Base-by-base conservation (phyloP, 1,139 yeast genomes). In the Lizanozyma gosingica region DNA sequence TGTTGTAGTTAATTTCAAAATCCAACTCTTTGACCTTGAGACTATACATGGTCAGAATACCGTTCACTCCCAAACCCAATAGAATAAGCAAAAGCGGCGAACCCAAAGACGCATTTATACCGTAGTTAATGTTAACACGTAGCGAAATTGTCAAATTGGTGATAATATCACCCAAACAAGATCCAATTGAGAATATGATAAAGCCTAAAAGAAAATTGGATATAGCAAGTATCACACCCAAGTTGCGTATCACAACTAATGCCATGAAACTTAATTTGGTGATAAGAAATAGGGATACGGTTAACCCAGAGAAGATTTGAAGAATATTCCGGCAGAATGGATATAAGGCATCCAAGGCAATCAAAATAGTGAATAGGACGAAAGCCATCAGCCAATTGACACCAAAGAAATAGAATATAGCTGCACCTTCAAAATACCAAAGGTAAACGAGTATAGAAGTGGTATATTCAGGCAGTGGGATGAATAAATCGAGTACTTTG, bases 171-270 rank as follows among this genome's bases (percentile, higher is more conserved):
- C 65, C 67, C 33, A 67, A 53, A 3, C 71, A 65, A 42, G 67
- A 68, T 41, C 66, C 60, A 35, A 67, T 50, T 27, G 73, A 60
- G 48, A 68, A 69, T 2, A 67, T 60, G 14, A 67, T 44, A 17
- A 67, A 49, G 2, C 75, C 74, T 39, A 69, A 55, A n/a, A 63
- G 44, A 42, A 65, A 67, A 39, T 69, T 73, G 9, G 68, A 60
- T 14, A 68, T 58, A 36, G 49, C 50, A 54, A 69, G 52, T 16
- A 69, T 53, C 4, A 62, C 37, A 1, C 74, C 75, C 35, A 63
- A 52, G 43, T 69, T 69, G 6, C 29, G 6, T 22, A 22, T 22
- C 9, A 22, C 11, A 6, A 22, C 6, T 6, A 22, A 11, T 6
- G 29, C 29, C 29, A 22, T 22, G 29, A 22, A 22, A 22, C 29